Conservation (phyloP, 805 yeast genomes). For the Cyberlindnera americana region DNA sequence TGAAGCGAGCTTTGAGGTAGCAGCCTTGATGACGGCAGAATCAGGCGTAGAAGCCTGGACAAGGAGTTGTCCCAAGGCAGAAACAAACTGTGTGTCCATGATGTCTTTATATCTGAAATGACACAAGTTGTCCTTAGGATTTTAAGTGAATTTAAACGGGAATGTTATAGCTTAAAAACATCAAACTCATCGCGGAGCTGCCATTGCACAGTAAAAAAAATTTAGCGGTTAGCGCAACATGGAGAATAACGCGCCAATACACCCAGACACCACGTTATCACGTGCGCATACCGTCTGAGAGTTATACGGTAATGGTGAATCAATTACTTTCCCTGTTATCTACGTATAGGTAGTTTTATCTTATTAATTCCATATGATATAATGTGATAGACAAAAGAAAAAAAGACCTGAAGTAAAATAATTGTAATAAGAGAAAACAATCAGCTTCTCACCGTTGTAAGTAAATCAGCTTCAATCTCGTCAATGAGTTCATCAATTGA, state of each 20-base stretch:
- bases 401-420: too few relatives aligned
- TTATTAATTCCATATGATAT: too few relatives aligned
- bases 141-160: too few relatives aligned
- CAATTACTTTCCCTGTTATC: too few relatives aligned
- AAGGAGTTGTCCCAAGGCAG: constrained; percentile 75
- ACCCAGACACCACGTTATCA: constrained; percentile 4
- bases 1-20: constrained; percentile 67
- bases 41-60: constrained; percentile 79
- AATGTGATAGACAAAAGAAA: too few relatives aligned
- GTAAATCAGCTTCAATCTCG: constrained; percentile 56
- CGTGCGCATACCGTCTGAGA: neutral
- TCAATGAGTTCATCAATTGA: constrained; percentile 79
- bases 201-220: constrained; percentile 5
- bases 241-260: too few relatives aligned
- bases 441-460: constrained; percentile 19
- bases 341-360: too few relatives aligned
- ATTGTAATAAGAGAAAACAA: too few relatives aligned
- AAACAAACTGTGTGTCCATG: constrained; percentile 59
- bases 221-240: constrained; percentile 13
- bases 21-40: constrained; percentile 74
- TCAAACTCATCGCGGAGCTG: constrained; percentile 14
- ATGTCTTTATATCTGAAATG: neutral
- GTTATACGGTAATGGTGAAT: too few relatives aligned
- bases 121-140: too few relatives aligned
- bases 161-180: too few relatives aligned